Base-by-base conservation (phyloP, 768 basidiomycete genomes). In the Lenzites betulinus region DNA sequence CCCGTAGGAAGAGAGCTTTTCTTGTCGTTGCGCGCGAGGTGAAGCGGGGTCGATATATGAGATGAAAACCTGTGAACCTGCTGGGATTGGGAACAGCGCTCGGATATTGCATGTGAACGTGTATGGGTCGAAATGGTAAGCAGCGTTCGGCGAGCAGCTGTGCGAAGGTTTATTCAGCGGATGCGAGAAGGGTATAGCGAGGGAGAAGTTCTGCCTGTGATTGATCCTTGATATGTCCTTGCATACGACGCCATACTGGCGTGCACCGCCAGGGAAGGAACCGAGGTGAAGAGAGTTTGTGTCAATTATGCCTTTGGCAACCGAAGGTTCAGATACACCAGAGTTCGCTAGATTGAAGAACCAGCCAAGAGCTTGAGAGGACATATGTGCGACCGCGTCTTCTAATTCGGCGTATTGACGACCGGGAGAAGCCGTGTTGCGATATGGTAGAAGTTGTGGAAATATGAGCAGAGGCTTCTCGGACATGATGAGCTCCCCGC, bases 111-210 rank as follows among this genome's bases (percentile, higher is more conserved):
- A 25, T 11, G 56, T 52, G 51, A 58, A 49, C 7, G 51, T 30
- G 20, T 1, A 1, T 13, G 15, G 39, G 39, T 58, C 55, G 22
- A 52, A 63, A 12, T 33, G 46, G 47, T 53, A 63, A 0, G 25
- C 51, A 1, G 56, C 61, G 39, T 62, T 62, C 2, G 61, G 61
- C 1, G 51, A 53, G 61, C 61, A 62, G 39, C 61, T 62, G 35
- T 5, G 38, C 7, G 51, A 18, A 3, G 16, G 43, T 22, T 5
- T 12, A 2, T 5, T 44, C 20, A 41, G 23, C 15, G 20, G 2
- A 25, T 33, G 11, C 15, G 16, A 7, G 7, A 30, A 3, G 26
- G 52, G 11, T 44, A 6, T 44, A 4, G 18, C 1, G 2, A 44
- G 7, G 7, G 15, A 9, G 25, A 43, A 16, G 1, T 5, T 5